These are phyloP conservation scores for Sugiyamaella pinicola DNA, from an alignment of 1,139 yeast species.

Conservation along the genomic window DNA sequence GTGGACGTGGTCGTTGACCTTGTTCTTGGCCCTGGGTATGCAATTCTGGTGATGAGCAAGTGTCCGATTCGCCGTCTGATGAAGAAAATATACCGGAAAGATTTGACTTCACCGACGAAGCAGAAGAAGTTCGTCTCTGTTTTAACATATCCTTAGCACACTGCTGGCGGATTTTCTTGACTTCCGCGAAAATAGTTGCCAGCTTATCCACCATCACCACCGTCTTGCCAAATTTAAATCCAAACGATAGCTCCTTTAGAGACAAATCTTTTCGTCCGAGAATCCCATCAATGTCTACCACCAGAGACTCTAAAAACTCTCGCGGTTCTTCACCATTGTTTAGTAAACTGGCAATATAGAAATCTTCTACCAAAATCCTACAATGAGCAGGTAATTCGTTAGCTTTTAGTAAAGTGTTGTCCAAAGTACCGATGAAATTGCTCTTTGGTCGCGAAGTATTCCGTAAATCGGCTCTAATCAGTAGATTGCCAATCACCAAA, in stretches of 20 bases:
- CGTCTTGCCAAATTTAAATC: conserved; percentile 38
- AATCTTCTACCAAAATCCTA: conserved; percentile 35
- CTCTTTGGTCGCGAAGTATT: conserved; percentile 24
- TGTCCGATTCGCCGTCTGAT: neutral
- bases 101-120: neutral
- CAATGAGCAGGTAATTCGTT: conserved; percentile 40
- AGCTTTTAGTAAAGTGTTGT: conserved; percentile 34
- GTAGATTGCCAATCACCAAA: conserved; percentile 37
- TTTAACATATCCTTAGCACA: conserved; percentile 17
- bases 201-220: conserved; percentile 23
- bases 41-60: neutral
- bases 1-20: neutral
- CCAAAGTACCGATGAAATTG: conserved; percentile 43
- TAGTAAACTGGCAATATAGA: conserved; percentile 35
- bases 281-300: conserved; percentile 41
- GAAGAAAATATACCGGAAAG: neutral
- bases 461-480: conserved; percentile 38
- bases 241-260: conserved; percentile 40
- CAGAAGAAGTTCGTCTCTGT: conserved; percentile 6
- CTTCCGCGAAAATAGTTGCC: conserved; percentile 14
- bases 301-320: conserved; percentile 40
- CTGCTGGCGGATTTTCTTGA: conserved; percentile 17
- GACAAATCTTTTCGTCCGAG: conserved; percentile 39
- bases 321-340: conserved; percentile 36
- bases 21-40: neutral